phyloP scores from a whole-genome alignment of 2,329 filamentous ascomycete species.

The Aspergillus fischeri region DNA sequence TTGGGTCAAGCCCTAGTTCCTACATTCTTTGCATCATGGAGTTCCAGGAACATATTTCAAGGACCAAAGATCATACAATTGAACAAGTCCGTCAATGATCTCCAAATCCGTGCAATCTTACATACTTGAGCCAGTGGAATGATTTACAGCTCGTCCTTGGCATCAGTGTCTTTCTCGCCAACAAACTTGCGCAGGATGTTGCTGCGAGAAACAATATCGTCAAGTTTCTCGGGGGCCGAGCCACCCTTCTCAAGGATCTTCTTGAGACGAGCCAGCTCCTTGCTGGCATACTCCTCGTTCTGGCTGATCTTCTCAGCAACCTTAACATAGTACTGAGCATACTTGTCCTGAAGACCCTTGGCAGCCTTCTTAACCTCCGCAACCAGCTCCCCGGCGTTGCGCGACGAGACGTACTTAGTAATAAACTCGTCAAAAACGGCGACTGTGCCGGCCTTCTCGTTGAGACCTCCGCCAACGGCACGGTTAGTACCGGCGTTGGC shows the following conservation, averaged over 20 bases:
- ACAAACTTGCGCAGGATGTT: constrained; percentile 83
- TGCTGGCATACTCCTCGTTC: constrained; percentile 73
- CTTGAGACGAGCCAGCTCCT: constrained; percentile 78
- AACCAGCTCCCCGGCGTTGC: constrained; percentile 62
- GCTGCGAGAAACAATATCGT: constrained; percentile 79
- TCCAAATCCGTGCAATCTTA: not conserved
- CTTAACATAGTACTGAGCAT: constrained; percentile 89
- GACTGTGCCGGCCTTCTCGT: constrained; percentile 76
- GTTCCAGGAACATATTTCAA: not conserved
- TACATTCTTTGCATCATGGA: not conserved
- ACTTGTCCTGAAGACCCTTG: constrained; percentile 67
- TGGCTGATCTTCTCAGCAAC: constrained; percentile 79
- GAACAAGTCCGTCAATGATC: not conserved
- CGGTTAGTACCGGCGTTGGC: constrained; percentile 85
- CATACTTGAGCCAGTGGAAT: constrained; percentile 14
- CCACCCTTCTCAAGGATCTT: constrained; percentile 82
- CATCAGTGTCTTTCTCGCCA: constrained; percentile 52
- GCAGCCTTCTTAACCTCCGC: constrained; percentile 70
- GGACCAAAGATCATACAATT: not conserved
- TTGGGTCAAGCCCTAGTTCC: not conserved
- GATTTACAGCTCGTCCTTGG: constrained; percentile 63
- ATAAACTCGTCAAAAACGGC: constrained; percentile 73
- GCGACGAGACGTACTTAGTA: constrained; percentile 60
- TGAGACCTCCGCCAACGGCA: constrained; percentile 71
- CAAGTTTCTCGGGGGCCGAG: constrained; percentile 77